Evolutionary conservation across 2,329 filamentous ascomycete species (phyloP), one percentile per base, ranked within the genome.

Genomic region (Talaromyces pinophilus): DNA sequence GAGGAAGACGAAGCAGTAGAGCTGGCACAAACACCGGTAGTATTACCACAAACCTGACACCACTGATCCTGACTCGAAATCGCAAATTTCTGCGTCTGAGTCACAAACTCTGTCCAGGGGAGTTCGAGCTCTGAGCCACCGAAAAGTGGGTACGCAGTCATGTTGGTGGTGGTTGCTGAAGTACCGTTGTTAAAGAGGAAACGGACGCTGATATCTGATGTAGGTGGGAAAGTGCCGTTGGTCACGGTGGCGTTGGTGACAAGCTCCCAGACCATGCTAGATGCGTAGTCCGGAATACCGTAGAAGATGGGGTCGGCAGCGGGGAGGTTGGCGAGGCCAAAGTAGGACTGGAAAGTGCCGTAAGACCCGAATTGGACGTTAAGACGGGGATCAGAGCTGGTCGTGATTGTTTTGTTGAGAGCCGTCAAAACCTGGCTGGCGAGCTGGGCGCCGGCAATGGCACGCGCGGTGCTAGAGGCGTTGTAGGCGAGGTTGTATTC

Each of bases 401-500:
- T 72, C 25, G 73, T 69, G 69, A 82, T 76, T 64, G 79, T 81
- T 1, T 75, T 68, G 66, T 80, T 81, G 60, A 83, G 77, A 10
- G 74, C 75, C 40, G 84, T 77, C 40, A 84, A 82, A 19, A 89
- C 83, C 48, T 87, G 77, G 19, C 96, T 86, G 8, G 85, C 86
- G 17, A 98, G 80, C 63, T 87, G 86, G 1, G 88, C 87, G 44
- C 87, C 86, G 59, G 84, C 83, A 7, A 83, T 82, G 17, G 82
- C 81, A 28, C 81, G 81, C 63, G 81, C 76, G n/a, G 77, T 71
- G 48, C 82, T 80, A 2, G 79, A 77, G 71, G 82, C 79, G 80
- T 96, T 94, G 86, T 90, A 96, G 63, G 92, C 92, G 15, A 95
- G 87, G 73, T 89, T 90, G 83, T 86, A 96, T 78, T 97, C 91